Conservation (phyloP, 805 yeast species). For the Tetrapisispora namnaoensis region DNA sequence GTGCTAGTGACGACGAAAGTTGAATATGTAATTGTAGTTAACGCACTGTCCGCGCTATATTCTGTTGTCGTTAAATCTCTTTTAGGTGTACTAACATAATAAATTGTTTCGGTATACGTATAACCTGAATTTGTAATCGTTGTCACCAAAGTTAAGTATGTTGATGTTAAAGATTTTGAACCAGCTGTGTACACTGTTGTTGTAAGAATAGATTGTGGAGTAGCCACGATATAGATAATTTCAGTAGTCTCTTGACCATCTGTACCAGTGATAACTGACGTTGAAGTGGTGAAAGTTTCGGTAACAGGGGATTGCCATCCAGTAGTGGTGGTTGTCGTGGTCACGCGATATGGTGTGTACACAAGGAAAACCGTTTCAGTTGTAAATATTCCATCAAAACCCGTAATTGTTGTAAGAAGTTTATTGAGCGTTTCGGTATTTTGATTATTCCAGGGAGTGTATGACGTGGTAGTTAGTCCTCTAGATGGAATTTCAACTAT, state of each 20-base stretch:
- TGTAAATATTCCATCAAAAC: slow-evolving; percentile 3
- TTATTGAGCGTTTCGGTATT: slow-evolving; percentile 1
- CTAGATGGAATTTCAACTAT: not conserved
- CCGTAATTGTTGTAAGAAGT: not conserved
- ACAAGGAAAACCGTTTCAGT: slow-evolving; percentile 4
- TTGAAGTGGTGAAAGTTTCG: slow-evolving; percentile 2
- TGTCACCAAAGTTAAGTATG: not conserved
- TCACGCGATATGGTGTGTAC: slow-evolving; percentile 2
- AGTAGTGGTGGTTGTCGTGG: not conserved
- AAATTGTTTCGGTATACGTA: not conserved
- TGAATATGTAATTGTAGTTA: not conserved
- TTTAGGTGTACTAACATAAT: not conserved
- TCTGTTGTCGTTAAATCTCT: not conserved
- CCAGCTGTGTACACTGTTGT: not conserved
- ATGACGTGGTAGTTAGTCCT: not conserved
- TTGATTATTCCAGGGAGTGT: not conserved
- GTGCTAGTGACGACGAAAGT: not conserved
- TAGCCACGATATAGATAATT: not conserved
- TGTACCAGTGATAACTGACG: slow-evolving; percentile 1
- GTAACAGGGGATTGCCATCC: not conserved
- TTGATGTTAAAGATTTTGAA: not conserved
- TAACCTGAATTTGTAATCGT: not conserved
- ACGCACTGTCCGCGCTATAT: not conserved
- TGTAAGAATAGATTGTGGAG: not conserved
- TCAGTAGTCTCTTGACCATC: slow-evolving; percentile 1